Evolutionary conservation across 2,329 filamentous ascomycete genomes (phyloP), one percentile per base, ranked within the genome.

Genomic region (Hypomyces perniciosus): DNA sequence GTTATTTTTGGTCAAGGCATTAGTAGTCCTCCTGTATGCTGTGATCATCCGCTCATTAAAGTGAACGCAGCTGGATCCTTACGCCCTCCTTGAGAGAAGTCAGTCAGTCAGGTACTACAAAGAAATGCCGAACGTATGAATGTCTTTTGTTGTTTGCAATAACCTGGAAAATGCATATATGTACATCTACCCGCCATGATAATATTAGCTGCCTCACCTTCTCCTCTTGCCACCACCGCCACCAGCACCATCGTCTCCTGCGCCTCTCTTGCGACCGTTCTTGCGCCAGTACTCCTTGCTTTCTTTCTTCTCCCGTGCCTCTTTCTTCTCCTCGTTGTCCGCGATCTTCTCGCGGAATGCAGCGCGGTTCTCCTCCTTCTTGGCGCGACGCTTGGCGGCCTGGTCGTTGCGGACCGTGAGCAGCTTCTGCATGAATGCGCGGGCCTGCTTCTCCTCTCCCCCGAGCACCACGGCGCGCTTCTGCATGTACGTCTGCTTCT

Each of bases 361-460:
- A 57, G 83, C 81, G 54, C 88, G 81, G 65, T 89, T 81, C 76
- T 92, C 89, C 63, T 96, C 91, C 76, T 99, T 93, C 72, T 92
- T 92, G 51, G 77, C 84, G 26, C 82, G 72, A 42, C 93, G 76
- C 76, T 93, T 95, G 59, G 88, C 88, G 3, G 86, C 81, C 68
- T 95, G 93, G 64, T 97, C 93, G 63, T 95, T 96, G 59, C 90
- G 77, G 63, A 99, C 75, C 12, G 91, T 92, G 64, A 88, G 86
- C 47, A 99, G 80, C 76, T 96, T 93, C 73, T 95, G 88, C 83
- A 99, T 86, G 57, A 99, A 75, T 60, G 90, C 84, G 31, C 93
- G 78, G 4, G 90, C 90, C 68, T 86, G 86, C 77, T 86, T 90
- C 78, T 99, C 93, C 68, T 97, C 92, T 28, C 85, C 85, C 9